Percentiles rank a stretch among this genome's conserved stretches.
Evolutionary conservation across 306 rosid genomes (phyloP).

Genomic region (Luffa acutangula): DNA sequence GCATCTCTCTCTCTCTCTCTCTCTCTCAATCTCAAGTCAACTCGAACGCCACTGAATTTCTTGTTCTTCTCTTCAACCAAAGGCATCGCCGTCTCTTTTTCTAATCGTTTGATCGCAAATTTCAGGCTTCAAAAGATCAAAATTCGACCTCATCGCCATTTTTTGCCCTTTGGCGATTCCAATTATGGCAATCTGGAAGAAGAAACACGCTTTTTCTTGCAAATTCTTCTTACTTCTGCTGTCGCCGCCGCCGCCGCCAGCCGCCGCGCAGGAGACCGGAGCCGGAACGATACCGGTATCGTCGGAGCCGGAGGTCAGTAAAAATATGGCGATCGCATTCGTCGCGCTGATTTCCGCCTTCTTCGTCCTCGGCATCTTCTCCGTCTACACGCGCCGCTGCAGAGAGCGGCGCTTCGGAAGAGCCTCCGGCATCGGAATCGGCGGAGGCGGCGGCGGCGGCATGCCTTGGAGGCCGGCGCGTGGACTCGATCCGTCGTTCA

Average conservation of each 20-base stretch:
- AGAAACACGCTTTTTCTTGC: neutral
- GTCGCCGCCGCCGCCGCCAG: neutral
- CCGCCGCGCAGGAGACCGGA: conserved; percentile 24
- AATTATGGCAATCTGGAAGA: neutral
- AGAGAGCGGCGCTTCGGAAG: conserved; percentile 25
- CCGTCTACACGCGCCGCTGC: conserved; percentile 86
- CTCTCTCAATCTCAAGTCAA: neutral
- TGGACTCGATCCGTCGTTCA: conserved; percentile 46
- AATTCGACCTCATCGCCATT: neutral
- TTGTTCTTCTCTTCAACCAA: neutral
- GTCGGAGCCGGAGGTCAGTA: conserved; percentile 17
- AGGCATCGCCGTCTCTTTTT: neutral
- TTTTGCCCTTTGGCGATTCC: neutral
- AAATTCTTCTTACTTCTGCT: conserved; percentile 6
- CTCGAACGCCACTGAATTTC: neutral
- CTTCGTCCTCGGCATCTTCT: conserved; percentile 54
- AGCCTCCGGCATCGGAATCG: conserved; percentile 14
- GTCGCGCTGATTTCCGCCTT: conserved; percentile 39
- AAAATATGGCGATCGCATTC: conserved; percentile 47
- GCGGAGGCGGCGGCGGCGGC: conserved; percentile 13
- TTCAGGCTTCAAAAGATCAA: neutral
- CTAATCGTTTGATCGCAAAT: neutral
- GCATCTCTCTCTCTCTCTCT: neutral
- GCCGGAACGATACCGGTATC: neutral
- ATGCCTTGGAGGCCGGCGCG: conserved; percentile 16